Base-by-base conservation (phyloP, 225 moss, liverwort and hornwort species). In the Neckera pumila region DNA sequence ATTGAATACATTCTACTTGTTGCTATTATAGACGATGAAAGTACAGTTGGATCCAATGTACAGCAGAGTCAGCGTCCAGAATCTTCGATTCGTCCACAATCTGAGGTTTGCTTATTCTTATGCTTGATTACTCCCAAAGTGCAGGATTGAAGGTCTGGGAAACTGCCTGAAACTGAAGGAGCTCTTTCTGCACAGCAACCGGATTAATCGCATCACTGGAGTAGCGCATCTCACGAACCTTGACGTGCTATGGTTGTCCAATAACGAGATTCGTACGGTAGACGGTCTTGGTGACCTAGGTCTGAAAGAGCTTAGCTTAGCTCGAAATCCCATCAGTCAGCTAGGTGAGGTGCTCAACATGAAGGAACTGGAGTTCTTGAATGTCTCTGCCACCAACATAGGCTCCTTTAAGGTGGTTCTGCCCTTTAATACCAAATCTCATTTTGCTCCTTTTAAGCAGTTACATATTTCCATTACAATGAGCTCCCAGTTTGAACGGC, bases 141-240 rank as follows among this genome's bases (percentile, higher is more conserved):
- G 93, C 93, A 99, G 99, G 92, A 96, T 99, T 88, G 99, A 99
- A 94, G 99, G 99, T 78, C 88, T 99, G 31, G 95, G 95, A 89
- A 96, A 95, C 72, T 99, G 99, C 89, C 84, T 99, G 85, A 97
- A 96, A 88, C 72, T 99, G 80, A 99, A 96, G 89, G 95, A 99
- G 88, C 86, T 99, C 51, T 96, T 96, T 80, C 83, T 99, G 85
- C 99, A 99, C 49, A 94, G 95, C 86, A 99, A 99, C 81, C 89
- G 89, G 33, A 96, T 99, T 43, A 93, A 86, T 70, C 96, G 95
- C 61, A 97, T 99, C 31, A 92, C 93, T 42, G 97, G 97, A 72
- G 91, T 99, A 53, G 91, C 93, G 65, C 99, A 99, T 86, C 91
- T 99, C n/a, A 93, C 80, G 49, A 90, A 89, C 79, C 96, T 99